These are phyloP conservation scores for Trichosporon asahii DNA, from an alignment of 1,284 basidiomycete genomes.

Conservation along the genomic window DNA sequence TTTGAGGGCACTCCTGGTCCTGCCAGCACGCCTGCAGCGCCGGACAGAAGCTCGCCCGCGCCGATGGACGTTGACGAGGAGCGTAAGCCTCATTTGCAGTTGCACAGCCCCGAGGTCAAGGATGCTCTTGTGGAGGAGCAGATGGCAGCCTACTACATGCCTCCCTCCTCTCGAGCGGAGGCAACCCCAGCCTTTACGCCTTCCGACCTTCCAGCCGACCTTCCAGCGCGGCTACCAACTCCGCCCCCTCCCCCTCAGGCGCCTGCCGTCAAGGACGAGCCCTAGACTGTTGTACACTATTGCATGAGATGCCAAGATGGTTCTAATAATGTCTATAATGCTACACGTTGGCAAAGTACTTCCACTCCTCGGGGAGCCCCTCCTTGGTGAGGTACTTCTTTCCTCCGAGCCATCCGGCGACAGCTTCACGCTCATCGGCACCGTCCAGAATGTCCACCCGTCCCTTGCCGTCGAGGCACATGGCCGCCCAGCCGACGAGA, in stretches of 20 bases:
- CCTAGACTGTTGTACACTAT: constrained; percentile 10
- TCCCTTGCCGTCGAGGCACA: constrained; percentile 57
- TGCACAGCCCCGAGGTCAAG: background rate
- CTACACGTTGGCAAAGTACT: constrained; percentile 15
- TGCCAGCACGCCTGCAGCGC: background rate
- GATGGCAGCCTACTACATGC: background rate
- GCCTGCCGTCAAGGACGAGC: background rate
- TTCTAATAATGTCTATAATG: background rate
- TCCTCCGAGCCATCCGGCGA: constrained; percentile 43
- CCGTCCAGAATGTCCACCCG: constrained; percentile 56
- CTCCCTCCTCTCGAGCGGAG: background rate
- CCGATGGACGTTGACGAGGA: background rate
- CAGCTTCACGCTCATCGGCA: constrained; percentile 40
- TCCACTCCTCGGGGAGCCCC: constrained; percentile 31
- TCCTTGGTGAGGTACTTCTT: constrained; percentile 40
- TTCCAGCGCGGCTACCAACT: background rate
- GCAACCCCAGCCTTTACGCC: background rate
- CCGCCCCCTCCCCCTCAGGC: background rate
- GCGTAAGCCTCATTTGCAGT: background rate
- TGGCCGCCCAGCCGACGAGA: constrained; percentile 79
- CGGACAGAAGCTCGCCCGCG: background rate
- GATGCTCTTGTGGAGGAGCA: background rate
- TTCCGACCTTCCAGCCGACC: background rate
- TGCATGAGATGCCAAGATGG: background rate
- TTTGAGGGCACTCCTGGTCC: background rate